Evolutionary conservation across 139 green algal species (phyloP), one percentile per base, ranked within the genome.

Genomic region (Spirogloea muscicola): DNA sequence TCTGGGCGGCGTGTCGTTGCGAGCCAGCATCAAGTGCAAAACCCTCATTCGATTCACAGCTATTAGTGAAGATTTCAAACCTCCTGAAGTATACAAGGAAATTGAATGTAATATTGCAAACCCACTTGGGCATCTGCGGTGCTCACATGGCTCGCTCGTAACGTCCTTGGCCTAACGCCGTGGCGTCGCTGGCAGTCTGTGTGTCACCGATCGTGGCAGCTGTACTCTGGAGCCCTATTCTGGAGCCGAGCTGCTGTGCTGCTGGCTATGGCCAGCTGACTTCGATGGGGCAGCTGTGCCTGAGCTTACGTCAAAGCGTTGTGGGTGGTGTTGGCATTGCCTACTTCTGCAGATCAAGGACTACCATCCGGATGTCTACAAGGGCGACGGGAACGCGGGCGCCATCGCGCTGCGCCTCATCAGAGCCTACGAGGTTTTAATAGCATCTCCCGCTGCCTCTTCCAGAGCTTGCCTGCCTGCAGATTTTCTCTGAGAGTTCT

Each of bases 301-400:
- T 21, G 21, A 21, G 21, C 46, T 21, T 21, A 31, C 46, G 21
- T 21, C n/a, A 21, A 21, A 21, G 21, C 46, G 21, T 21, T 55
- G 21, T 21, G n/a, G n/a, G n/a, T n/a, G n/a, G n/a, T n/a, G n/a
- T n/a, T n/a, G n/a, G 46, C 21, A 31, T 21, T n/a, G 21, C 21
- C 21, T 21, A 55, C 21, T 55, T 6, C 52, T 33, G 31, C 59
- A 68, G 59, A 36, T 78, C 33, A 78, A 78, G 39, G 58, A 71
- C 27, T 73, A 52, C 46, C 69, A 78, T 6, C 69, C 69, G 27
- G 69, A 78, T 18, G 69, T 78, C 33, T 78, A 72, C 9, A 1
- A 1, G 1, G 69, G 58, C 40, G 27, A 78, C 25, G 33, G 21
- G 2, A 39, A 72, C 69, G 58, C 25, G 5, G 60, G 55, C n/a